These are phyloP conservation scores for Trichoderma atroviride DNA, from an alignment of 2,329 filamentous ascomycete species.

Conservation along the genomic window DNA sequence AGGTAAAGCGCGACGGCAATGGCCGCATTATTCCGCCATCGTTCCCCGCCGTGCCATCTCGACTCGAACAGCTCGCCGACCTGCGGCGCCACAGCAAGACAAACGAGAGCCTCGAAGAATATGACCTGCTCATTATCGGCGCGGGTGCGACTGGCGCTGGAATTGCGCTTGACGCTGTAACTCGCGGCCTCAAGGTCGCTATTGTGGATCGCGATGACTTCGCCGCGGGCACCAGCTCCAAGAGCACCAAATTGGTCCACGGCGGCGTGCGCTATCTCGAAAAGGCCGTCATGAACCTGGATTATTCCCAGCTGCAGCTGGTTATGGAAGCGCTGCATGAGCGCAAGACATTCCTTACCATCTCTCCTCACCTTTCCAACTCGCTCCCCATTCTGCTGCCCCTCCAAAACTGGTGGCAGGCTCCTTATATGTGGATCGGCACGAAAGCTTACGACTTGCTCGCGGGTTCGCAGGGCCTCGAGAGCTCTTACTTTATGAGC, in stretches of 20 bases:
- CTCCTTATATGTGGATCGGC: conserved; percentile 71
- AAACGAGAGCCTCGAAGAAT: conserved; percentile 55
- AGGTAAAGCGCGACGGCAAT: conserved; percentile 41
- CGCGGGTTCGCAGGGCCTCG: conserved; percentile 79
- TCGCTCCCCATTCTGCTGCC: conserved; percentile 85
- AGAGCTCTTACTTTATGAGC: conserved; percentile 80
- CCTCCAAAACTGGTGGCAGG: conserved; percentile 81
- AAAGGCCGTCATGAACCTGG: conserved; percentile 83
- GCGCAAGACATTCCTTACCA: conserved; percentile 80
- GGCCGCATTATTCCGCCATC: conserved; percentile 44
- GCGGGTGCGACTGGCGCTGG: conserved; percentile 79
- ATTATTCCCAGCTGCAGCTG: conserved; percentile 80
- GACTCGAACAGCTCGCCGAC: conserved; percentile 45
- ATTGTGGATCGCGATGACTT: conserved; percentile 84
- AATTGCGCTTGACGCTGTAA: conserved; percentile 79
- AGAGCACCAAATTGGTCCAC: conserved; percentile 86
- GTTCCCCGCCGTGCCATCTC: conserved; percentile 41
- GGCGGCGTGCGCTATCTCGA: conserved; percentile 83
- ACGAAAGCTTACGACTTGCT: conserved; percentile 81
- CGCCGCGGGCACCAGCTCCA: conserved; percentile 78
- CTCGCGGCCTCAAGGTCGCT: conserved; percentile 76
- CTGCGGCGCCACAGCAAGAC: conserved; percentile 40
- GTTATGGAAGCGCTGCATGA: conserved; percentile 82
- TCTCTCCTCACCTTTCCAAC: conserved; percentile 77
- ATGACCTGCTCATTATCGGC: conserved; percentile 78